Base-by-base conservation (phyloP, 2,329 filamentous ascomycete species). In the Penicillium olsonii region DNA sequence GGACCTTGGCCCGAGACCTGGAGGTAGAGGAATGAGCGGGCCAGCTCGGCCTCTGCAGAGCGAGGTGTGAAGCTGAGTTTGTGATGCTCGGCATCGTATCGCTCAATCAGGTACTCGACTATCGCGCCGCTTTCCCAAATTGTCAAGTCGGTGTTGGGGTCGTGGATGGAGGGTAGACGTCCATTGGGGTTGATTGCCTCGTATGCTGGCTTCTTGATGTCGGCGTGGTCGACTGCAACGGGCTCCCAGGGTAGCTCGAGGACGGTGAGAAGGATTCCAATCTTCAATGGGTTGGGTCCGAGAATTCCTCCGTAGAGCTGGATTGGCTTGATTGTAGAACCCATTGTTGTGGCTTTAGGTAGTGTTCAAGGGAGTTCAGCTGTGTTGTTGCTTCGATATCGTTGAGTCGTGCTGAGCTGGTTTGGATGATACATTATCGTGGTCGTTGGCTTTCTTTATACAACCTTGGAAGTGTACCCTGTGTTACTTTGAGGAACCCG, bases 1-100 rank as follows among this genome's bases (percentile, higher is more conserved):
- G 76, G 76, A 1, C 75, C 76, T 54, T 79, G 76, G 7, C 75
- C 75, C 2, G 68, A 68, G 34, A 64, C 63, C 60, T 79, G 75
- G 61, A 71, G 77, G 57, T 68, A 69, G 4, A 78, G 67, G 69
- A 73, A 78, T 34, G 76, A 73, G 50, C 71, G 71, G 4, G 69
- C 68, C 2, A 68, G 62, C 52, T 69, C 73, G 42, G 59, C 63
- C 26, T 77, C 73, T 2, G 65, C 60, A 4, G 60, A 64, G 2
- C 63, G 61, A 0, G 59, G 42, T 6, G 49, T 50, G 52, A 72
- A 76, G 40, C 65, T 70, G 19, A 78, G 47, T 39, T 65, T 67
- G 34, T 38, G 48, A 7, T 42, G 43, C 20, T 65, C 60, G 18
- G 57, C 70, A 58, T 79, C 76, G 64, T 79, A 76, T 9, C 54